These are phyloP conservation scores for Rhizopogon roseolus DNA, from an alignment of 768 basidiomycete species.

Conservation along the genomic window DNA sequence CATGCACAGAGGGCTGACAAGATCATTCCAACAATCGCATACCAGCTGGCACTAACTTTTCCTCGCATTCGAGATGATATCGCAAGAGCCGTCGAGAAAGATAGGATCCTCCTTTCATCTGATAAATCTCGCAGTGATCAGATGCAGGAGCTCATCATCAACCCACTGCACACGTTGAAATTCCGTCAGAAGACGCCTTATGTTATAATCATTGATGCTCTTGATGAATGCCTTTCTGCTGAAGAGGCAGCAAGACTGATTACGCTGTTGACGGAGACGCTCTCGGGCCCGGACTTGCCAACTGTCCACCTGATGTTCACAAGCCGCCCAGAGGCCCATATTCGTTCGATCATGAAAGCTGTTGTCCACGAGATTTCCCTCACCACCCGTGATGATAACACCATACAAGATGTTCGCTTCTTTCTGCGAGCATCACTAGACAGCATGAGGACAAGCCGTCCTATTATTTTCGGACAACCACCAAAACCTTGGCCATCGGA, in stretches of 20 bases:
- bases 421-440: slow-evolving; percentile 10
- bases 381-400: slow-evolving; percentile 2
- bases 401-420: slow-evolving; percentile 8
- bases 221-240: slow-evolving; percentile 7
- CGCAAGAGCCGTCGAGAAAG: slow-evolving; percentile 7
- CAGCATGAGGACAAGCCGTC: slow-evolving; percentile 3
- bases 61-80: slow-evolving; percentile 6
- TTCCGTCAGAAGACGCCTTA: slow-evolving; percentile 1
- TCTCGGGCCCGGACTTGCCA: slow-evolving; percentile 1
- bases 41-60: slow-evolving; percentile 8
- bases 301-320: background rate
- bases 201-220: slow-evolving; percentile 1
- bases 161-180: slow-evolving; percentile 4
- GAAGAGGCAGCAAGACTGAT: slow-evolving; percentile 9
- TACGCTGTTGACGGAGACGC: slow-evolving; percentile 1
- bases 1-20: background rate
- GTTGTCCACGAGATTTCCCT: background rate
- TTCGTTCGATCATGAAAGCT: slow-evolving; percentile 2
- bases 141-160: slow-evolving; percentile 7
- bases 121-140: slow-evolving; percentile 4
- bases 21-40: slow-evolving; percentile 12
- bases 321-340: background rate
- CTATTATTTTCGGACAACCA: background rate
- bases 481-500: slow-evolving; percentile 10
- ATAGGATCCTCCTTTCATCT: slow-evolving; percentile 2